Base-by-base conservation (phyloP, 345 rosid species). In the Gossypium australe region DNA sequence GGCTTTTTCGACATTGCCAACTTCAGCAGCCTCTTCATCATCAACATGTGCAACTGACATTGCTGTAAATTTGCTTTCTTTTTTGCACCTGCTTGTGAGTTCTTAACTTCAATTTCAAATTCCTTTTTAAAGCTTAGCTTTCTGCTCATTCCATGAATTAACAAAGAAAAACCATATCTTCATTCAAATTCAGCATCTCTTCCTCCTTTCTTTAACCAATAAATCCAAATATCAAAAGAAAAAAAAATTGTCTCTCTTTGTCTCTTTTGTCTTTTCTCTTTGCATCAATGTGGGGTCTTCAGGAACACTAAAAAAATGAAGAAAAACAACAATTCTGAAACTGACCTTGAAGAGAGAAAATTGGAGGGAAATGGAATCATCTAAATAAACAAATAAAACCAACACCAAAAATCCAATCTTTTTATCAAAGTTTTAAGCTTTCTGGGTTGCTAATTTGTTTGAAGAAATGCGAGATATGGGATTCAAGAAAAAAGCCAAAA, bases 11-110 rank as follows among this genome's bases (percentile, higher is more conserved):
- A 86, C 85, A 70, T 84, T 88, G 60, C 78, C 69, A 11, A 77
- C 43, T 38, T 82, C 90, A 47, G 84, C 87, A 12, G 72, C 48
- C 78, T 77, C 80, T 44, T 86, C 93, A 34, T 92, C 98, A 48
- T 93, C 98, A 25, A 85, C 98, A 79, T 91, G 97, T 58, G 97
- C 96, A 63, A 95, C 97, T 49, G 99, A 89, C 90, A 87, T 95
- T 57, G 86, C 79, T 20, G 79, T 67, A 63, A 87, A 86, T 58
- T 76, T 56, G 76, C 73, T 75, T 86, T 75, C 75, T 82, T 88
- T 80, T 80, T 93, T 43, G 48, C 70, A 47, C 74, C 73, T 48
- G 82, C 79, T 82, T 73, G 68, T n/a, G 48, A 48, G 34, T 73
- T 73, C 72, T 38, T 75, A 22, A 75, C 38, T 41, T 56, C 55